These are phyloP conservation scores for Pythium plurisporium DNA, from an alignment of 352 stramenopile genomes.

Conservation along the genomic window DNA sequence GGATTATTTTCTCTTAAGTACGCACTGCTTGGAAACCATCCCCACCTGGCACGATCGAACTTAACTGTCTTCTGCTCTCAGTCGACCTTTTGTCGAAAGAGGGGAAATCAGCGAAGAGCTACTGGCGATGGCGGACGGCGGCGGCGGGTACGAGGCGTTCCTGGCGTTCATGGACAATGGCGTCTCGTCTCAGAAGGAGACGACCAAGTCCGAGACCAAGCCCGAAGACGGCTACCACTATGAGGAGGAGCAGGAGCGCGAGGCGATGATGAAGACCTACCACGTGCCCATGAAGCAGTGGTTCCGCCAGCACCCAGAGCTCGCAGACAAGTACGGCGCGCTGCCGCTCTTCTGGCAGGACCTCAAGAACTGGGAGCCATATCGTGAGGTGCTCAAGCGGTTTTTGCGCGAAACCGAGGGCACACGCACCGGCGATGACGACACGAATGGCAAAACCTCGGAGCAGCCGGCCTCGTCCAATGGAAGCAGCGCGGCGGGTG, in stretches of 20 bases:
- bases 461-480: not conserved
- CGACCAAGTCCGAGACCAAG: not conserved
- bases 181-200: not conserved
- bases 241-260: conserved; percentile 82
- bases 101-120: not conserved
- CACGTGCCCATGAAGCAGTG: conserved; percentile 87
- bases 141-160: conserved; percentile 65
- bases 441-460: not conserved
- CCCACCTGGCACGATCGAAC: not conserved
- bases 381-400: conserved; percentile 88
- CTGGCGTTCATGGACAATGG: conserved; percentile 42
- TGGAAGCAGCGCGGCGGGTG: not conserved
- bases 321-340: conserved; percentile 78
- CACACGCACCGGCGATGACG: conserved; percentile 14
- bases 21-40: not conserved
- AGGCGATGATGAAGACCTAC: conserved; percentile 88
- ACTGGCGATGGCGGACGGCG: conserved; percentile 42
- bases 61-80: not conserved
- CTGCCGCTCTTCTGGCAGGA: conserved; percentile 96
- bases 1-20: not conserved
- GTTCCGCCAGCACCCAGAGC: conserved; percentile 62
- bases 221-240: conserved; percentile 62
- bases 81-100: not conserved
- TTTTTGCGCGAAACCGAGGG: conserved; percentile 84
- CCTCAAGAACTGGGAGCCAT: conserved; percentile 90